Conservation (phyloP, 2,329 filamentous ascomycete species). For the Fusarium poae region DNA sequence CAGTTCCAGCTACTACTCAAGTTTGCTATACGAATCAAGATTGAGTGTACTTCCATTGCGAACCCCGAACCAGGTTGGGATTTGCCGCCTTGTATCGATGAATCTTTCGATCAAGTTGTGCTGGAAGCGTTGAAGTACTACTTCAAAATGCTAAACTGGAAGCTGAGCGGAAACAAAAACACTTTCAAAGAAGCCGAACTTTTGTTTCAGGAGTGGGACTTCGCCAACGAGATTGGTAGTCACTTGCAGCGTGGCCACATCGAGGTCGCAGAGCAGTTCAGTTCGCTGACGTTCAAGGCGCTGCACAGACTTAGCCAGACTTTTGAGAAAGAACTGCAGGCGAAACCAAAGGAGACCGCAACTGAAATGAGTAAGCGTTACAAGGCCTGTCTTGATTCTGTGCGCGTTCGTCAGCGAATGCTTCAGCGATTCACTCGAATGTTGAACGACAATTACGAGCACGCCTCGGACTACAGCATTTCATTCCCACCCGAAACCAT, state of each 20-base stretch:
- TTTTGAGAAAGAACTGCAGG: constrained; percentile 91
- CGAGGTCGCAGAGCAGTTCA: constrained; percentile 98
- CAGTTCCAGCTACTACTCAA: constrained; percentile 95
- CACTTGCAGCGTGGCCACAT: constrained; percentile 94
- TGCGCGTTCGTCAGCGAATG: constrained; percentile 95
- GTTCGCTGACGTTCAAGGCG: constrained; percentile 91
- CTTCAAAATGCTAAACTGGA: constrained; percentile 99
- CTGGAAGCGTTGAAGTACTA: constrained; percentile 96
- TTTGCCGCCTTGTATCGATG: constrained; percentile 93
- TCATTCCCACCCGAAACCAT: constrained; percentile 76
- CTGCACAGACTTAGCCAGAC: constrained; percentile 88
- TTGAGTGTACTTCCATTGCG: constrained; percentile 85
- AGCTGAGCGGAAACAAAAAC: constrained; percentile 96
- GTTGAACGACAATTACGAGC: constrained; percentile 93
- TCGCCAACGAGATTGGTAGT: constrained; percentile 92
- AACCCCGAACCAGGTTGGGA: constrained; percentile 94
- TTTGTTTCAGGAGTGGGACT: constrained; percentile 97
- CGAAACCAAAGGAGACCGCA: constrained; percentile 84
- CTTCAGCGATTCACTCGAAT: constrained; percentile 94
- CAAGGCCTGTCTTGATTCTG: constrained; percentile 94
- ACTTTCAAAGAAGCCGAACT: constrained; percentile 99
- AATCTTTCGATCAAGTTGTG: constrained; percentile 92
- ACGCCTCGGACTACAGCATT: constrained; percentile 94
- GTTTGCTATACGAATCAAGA: constrained; percentile 92
- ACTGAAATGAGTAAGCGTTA: constrained; percentile 96